A percentile compares a stretch with the other conserved stretches of the same genome.
phyloP scores from a whole-genome alignment of 1,284 basidiomycete species.

The Polyporus tsugae region DNA sequence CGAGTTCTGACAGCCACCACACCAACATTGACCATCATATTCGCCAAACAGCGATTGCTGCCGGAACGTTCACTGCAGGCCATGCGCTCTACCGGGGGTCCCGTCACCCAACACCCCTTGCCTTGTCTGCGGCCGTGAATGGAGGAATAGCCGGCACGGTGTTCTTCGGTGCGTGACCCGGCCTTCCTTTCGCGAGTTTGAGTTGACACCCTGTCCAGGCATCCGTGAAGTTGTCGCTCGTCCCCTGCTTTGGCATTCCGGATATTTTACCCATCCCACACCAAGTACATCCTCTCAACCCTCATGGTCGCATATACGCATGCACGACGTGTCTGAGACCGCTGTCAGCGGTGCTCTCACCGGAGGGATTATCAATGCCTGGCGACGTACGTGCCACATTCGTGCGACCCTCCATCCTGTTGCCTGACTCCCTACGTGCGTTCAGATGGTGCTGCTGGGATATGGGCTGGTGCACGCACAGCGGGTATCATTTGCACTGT shows the following conservation, averaged over 20 bases:
- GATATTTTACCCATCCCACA: slow-evolving; percentile 30
- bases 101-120: slow-evolving; percentile 46
- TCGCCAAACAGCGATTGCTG: slow-evolving; percentile 52
- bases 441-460: slow-evolving; percentile 51
- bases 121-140: slow-evolving; percentile 66
- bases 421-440: background rate
- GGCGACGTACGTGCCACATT: slow-evolving; percentile 49
- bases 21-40: slow-evolving; percentile 35
- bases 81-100: slow-evolving; percentile 59
- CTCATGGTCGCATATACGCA: slow-evolving; percentile 61
- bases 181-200: too few species aligned
- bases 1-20: slow-evolving; percentile 23
- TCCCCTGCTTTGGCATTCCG: slow-evolving; percentile 55
- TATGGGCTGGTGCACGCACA: slow-evolving; percentile 62
- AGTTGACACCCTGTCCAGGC: slow-evolving; percentile 47
- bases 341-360: slow-evolving; percentile 68
- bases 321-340: slow-evolving; percentile 66
- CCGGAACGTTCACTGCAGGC: slow-evolving; percentile 60
- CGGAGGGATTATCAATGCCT: slow-evolving; percentile 59
- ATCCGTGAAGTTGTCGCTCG: slow-evolving; percentile 71
- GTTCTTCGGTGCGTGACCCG: slow-evolving; percentile 71
- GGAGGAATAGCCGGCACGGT: slow-evolving; percentile 69
- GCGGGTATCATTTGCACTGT: slow-evolving; percentile 61
- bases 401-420: slow-evolving; percentile 2
- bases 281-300: slow-evolving; percentile 34